phyloP scores from a whole-genome alignment of 2,329 filamentous ascomycete species.

The Botrytis pseudocinerea region DNA sequence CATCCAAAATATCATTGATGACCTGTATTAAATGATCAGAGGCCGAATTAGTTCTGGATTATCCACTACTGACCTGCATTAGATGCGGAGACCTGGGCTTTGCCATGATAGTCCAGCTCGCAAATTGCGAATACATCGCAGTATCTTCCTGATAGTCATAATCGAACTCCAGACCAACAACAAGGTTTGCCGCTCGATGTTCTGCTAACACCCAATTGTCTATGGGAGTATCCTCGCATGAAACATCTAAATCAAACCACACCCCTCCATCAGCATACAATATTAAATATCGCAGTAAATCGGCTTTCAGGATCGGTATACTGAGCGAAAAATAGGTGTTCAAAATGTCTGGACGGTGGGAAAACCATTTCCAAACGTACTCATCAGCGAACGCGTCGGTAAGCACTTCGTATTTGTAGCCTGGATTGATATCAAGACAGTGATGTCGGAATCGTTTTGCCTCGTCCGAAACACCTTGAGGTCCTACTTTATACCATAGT shows the following conservation, averaged over 20 bases:
- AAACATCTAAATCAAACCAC: conserved; percentile 61
- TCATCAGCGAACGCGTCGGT: conserved; percentile 30
- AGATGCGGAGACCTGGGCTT: neutral
- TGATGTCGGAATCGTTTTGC: conserved; percentile 40
- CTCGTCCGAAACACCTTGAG: conserved; percentile 41
- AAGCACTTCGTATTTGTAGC: conserved; percentile 37
- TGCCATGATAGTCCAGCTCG: conserved; percentile 9
- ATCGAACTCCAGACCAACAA: conserved; percentile 5
- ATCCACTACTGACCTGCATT: neutral
- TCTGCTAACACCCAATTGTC: conserved; percentile 62
- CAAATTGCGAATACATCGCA: neutral
- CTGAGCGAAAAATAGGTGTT: conserved; percentile 60
- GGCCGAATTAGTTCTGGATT: accelerated
- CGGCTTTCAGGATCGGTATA: conserved; percentile 66
- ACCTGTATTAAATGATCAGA: neutral
- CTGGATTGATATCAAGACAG: conserved; percentile 39
- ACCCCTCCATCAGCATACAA: conserved; percentile 59
- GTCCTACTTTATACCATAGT: conserved; percentile 46
- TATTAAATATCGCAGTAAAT: conserved; percentile 65
- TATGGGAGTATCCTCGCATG: conserved; percentile 50
- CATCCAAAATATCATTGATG: neutral
- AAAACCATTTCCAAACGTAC: neutral
- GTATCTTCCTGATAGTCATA: neutral
- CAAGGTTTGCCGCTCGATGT: conserved; percentile 42
- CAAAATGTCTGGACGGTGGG: conserved; percentile 63